A percentile compares a stretch with the other conserved stretches of the same genome.
These are phyloP conservation scores for Yamadazyma atmosphaerica DNA, from an alignment of 1,139 yeast genomes.

Conservation along the genomic window DNA sequence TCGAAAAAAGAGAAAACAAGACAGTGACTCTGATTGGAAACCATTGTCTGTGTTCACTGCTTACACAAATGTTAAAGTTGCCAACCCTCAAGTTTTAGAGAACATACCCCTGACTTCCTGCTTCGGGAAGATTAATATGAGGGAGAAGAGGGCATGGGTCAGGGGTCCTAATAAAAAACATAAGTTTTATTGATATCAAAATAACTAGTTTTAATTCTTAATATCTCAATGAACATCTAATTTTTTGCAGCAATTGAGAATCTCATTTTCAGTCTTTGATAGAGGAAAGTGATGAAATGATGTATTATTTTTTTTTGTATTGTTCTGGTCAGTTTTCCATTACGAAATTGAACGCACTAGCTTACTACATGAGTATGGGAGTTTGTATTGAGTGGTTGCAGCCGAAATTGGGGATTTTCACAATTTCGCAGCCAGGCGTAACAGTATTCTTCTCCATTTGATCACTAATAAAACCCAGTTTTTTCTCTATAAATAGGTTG, in stretches of 20 bases:
- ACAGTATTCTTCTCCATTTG: too few species aligned
- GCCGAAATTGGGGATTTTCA: too few species aligned
- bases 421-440: too few species aligned
- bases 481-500: too few species aligned
- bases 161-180: conserved; percentile 20
- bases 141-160: conserved; percentile 34
- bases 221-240: too few species aligned
- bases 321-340: neutral
- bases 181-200: neutral
- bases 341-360: too few species aligned
- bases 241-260: neutral
- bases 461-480: too few species aligned
- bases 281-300: too few species aligned
- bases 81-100: conserved; percentile 17
- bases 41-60: conserved; percentile 40
- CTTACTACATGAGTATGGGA: too few species aligned
- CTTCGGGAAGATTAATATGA: conserved; percentile 42
- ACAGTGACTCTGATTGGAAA: conserved; percentile 27
- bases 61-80: conserved; percentile 32
- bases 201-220: too few species aligned
- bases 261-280: neutral
- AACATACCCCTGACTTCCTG: conserved; percentile 32
- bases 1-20: conserved; percentile 22
- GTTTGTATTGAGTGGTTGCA: too few species aligned
- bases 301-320: too few species aligned